Conservation (phyloP, 306 rosid species). For the Inga laurina region DNA sequence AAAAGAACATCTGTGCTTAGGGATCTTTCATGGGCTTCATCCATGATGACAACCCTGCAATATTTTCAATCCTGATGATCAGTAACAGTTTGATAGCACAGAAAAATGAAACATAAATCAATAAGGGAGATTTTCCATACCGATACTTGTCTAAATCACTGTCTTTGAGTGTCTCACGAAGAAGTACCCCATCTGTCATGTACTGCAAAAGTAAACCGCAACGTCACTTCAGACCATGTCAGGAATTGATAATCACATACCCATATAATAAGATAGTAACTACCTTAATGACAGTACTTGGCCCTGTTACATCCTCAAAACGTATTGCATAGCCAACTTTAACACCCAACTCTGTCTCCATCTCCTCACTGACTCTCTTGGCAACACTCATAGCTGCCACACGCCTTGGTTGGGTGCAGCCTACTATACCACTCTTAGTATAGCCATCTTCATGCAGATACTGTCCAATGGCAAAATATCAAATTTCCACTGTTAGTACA, state of each 20-base stretch:
- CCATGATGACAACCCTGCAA: constrained; percentile 94
- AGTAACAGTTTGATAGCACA: constrained; percentile 26
- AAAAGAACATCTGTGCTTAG: constrained; percentile 94
- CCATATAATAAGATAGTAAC: not conserved
- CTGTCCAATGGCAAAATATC: constrained; percentile 54
- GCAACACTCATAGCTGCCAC: constrained; percentile 99
- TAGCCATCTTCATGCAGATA: constrained; percentile 95
- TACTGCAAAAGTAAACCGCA: constrained; percentile 61
- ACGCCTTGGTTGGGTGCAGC: constrained; percentile 99
- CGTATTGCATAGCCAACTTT: constrained; percentile 98
- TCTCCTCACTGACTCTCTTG: constrained; percentile 98
- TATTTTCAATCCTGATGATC: constrained; percentile 28
- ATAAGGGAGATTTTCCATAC: constrained; percentile 45
- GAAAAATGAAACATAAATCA: constrained; percentile 10
- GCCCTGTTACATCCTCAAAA: constrained; percentile 97
- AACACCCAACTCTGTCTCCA: constrained; percentile 93
- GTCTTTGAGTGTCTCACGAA: constrained; percentile 96
- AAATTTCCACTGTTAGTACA: constrained; percentile 23
- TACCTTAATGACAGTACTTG: constrained; percentile 86
- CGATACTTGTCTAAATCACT: constrained; percentile 94
- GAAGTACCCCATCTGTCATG: too few relatives aligned
- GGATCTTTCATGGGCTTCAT: constrained; percentile 98
- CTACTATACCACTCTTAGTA: constrained; percentile 72
- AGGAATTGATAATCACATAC: constrained; percentile 3
- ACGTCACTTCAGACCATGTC: constrained; percentile 30